Conservation (phyloP, 495 filamentous ascomycete genomes). For the Hypomontagnella monticulosa region DNA sequence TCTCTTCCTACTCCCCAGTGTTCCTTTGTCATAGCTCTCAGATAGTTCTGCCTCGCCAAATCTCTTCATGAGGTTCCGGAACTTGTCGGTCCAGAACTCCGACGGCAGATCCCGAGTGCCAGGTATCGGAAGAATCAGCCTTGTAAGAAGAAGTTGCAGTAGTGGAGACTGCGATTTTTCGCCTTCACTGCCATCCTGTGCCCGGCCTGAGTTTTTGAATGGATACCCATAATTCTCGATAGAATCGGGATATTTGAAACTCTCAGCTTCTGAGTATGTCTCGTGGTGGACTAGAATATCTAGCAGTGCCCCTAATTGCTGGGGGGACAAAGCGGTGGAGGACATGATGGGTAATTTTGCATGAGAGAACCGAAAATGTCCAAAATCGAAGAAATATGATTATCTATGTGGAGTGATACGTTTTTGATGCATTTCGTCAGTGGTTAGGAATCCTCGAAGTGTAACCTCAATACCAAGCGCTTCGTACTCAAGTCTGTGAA, state of each 20-base stretch:
- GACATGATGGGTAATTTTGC: constrained; percentile 23
- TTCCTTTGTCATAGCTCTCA: constrained; percentile 75
- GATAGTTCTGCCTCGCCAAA: constrained; percentile 68
- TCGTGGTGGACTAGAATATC: constrained; percentile 73
- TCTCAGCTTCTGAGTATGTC: constrained; percentile 68
- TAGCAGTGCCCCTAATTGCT: constrained; percentile 67
- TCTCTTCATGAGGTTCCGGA: constrained; percentile 58
- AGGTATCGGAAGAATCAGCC: constrained; percentile 65
- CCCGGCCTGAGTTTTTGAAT: constrained; percentile 46
- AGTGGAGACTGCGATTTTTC: constrained; percentile 60
- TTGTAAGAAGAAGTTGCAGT: constrained; percentile 66
- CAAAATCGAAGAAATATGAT: neutral
- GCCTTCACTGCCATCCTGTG: constrained; percentile 5
- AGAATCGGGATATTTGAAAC: constrained; percentile 63
- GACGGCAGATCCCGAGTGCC: constrained; percentile 64
- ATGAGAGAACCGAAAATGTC: neutral
- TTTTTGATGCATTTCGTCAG: constrained; percentile 10
- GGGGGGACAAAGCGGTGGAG: constrained; percentile 49
- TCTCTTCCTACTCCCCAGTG: constrained; percentile 69
- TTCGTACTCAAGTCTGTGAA: neutral
- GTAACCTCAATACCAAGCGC: constrained; percentile 1
- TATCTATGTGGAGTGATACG: neutral
- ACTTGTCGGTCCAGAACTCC: constrained; percentile 65
- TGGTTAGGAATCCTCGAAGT: neutral
- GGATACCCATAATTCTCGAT: constrained; percentile 69